phyloP scores from a whole-genome alignment of 345 rosid species.

The Excoecaria cochinchinensis region DNA sequence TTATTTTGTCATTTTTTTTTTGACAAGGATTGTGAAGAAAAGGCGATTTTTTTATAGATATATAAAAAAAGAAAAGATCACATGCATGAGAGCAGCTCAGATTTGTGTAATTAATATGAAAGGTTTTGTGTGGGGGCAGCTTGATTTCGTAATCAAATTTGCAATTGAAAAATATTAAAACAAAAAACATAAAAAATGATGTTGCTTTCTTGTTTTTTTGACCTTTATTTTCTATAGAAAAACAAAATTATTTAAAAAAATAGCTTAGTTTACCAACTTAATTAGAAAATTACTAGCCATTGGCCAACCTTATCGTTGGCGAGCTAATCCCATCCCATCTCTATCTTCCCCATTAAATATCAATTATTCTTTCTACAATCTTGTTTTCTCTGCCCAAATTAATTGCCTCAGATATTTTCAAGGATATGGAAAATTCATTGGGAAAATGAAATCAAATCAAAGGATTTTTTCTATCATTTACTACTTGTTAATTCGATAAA shows the following conservation, averaged over 20 bases:
- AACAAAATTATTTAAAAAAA: neutral
- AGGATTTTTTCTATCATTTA: no score
- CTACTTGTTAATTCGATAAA: no score
- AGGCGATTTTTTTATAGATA: no score
- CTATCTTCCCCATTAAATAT: neutral
- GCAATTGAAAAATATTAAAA: neutral
- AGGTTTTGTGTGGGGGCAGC: neutral
- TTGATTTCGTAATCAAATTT: neutral
- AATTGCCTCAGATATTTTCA: neutral
- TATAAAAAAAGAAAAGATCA: no score
- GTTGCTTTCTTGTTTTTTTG: neutral
- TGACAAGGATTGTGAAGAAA: no score
- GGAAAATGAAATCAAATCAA: no score
- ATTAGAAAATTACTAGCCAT: neutral
- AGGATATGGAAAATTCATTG: no score
- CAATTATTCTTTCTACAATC: neutral
- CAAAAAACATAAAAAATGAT: neutral
- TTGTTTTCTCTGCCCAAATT: neutral
- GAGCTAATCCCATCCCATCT: constrained; percentile 4
- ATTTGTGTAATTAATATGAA: neutral
- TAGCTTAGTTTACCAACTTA: neutral
- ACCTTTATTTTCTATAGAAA: neutral
- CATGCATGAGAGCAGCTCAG: neutral
- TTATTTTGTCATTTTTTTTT: no score
- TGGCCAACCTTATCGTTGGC: neutral